Base-by-base conservation (phyloP, 495 filamentous ascomycete genomes). In the Aspergillus egyptiacus region DNA sequence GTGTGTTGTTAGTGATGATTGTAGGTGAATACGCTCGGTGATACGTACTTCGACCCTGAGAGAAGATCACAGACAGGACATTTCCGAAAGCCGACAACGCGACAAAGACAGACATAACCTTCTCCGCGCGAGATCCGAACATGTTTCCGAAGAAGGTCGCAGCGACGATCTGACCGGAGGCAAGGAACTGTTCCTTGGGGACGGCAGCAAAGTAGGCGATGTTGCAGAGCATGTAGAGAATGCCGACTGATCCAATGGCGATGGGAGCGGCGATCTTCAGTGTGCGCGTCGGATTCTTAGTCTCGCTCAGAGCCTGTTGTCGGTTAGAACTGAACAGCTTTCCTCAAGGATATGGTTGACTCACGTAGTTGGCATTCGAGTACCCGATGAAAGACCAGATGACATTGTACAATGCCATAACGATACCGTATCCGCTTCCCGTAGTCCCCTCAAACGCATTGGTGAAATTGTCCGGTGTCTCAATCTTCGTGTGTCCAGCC, bases 171-270 rank as follows among this genome's bases (percentile, higher is more conserved):
- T 75, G 72, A 17, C 77, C 78, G 0, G 79, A 79, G 3, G 67
- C 66, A 7, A 80, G 64, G 54, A 87, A 77, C 38, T 85, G 79
- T 14, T 76, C 71, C 50, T 79, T 81, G 17, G 80, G 73, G 5
- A 86, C 81, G 0, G 80, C 84, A 4, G 80, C 80, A 51, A 87
- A 86, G 61, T 86, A 87, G 46, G 84, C 83, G 39, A 87, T 77
- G 64, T 87, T 86, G 56, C 76, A 78, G 19, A 86, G 59, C 63
- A 87, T 80, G 64, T 86, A 87, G 0, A 86, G 64, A 22, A 86
- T 65, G 0, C 78, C 76, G 19, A 85, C 82, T 7, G 73, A 70
- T 20, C 64, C 72, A 15, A 86, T 73, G 11, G 82, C 83, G 19
- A 81, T 51, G 0, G 79, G 82, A 0, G 80, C 84, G 2, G 82